Conservation (phyloP, 2,329 filamentous ascomycete genomes). For the Cordyceps cicadae region DNA sequence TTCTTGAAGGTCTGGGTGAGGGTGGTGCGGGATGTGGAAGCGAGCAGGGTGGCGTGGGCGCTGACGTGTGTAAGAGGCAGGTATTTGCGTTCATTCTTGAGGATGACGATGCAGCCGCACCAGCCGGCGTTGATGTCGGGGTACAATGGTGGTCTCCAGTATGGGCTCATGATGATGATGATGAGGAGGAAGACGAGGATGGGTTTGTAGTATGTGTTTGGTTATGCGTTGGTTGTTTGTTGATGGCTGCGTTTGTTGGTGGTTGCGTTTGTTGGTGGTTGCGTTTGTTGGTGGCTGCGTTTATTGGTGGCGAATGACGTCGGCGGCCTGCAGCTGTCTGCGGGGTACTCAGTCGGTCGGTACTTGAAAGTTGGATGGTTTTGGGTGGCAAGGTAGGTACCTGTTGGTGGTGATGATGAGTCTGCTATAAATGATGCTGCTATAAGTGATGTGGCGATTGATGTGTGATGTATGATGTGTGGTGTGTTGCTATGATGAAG, state of each 20-base stretch:
- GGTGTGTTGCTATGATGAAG: not conserved
- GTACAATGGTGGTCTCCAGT: not conserved
- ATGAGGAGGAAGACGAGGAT: not conserved
- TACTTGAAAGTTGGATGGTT: too few species aligned
- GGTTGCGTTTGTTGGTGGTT: too few species aligned
- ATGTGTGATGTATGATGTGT: too few species aligned
- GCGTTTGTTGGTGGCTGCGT: too few species aligned
- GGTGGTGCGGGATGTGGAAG: conserved; percentile 40
- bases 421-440: too few species aligned
- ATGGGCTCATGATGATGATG: not conserved
- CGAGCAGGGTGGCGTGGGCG: conserved; percentile 53
- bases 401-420: too few species aligned
- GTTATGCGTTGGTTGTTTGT: not conserved
- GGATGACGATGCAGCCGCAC: conserved; percentile 30
- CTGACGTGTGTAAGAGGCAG: conserved; percentile 51
- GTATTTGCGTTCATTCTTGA: conserved; percentile 26
- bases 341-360: too few species aligned
- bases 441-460: too few species aligned
- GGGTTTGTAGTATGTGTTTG: not conserved
- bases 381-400: too few species aligned
- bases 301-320: not conserved
- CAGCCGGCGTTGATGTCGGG: not conserved
- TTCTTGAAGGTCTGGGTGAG: conserved; percentile 55
- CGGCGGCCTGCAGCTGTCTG: too few species aligned
- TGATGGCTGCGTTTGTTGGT: too few species aligned